Percentiles rank a stretch among this genome's conserved stretches.
Conservation (phyloP, 768 basidiomycete species). For the Coprinopsis sp. region DNA sequence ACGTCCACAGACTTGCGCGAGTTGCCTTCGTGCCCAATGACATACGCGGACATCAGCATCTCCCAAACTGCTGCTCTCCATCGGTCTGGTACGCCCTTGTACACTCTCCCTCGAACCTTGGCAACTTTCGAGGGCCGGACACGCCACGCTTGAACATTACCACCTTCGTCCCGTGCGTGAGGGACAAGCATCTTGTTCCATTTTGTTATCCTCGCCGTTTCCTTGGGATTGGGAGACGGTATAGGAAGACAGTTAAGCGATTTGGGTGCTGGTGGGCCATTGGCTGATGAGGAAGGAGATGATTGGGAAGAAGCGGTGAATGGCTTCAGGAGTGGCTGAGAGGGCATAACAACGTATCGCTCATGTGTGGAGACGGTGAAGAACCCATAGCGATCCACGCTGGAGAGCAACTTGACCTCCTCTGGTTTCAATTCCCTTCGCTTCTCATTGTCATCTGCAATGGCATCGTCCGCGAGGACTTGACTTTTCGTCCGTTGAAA, state of each 20-base stretch:
- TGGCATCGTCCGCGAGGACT: constrained; percentile 47
- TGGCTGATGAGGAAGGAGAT: neutral
- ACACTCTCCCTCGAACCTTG: constrained; percentile 72
- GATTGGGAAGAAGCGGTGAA: neutral
- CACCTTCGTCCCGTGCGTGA: constrained; percentile 63
- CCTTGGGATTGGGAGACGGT: constrained; percentile 50
- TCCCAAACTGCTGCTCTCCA: constrained; percentile 96
- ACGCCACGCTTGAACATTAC: constrained; percentile 71
- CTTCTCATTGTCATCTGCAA: constrained; percentile 58
- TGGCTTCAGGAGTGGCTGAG: constrained; percentile 39
- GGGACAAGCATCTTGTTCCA: constrained; percentile 91
- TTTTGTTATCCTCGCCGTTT: constrained; percentile 75
- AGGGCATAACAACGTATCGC: constrained; percentile 65
- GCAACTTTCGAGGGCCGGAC: constrained; percentile 59
- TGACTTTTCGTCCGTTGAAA: constrained; percentile 35
- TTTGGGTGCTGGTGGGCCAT: constrained; percentile 10
- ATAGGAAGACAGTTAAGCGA: constrained; percentile 54
- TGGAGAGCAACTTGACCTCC: constrained; percentile 68
- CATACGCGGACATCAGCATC: constrained; percentile 56
- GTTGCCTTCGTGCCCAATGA: neutral
- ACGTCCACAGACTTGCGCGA: neutral
- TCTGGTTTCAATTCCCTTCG: constrained; percentile 61
- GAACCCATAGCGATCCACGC: constrained; percentile 95
- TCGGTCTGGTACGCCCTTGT: constrained; percentile 95
- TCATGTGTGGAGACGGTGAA: constrained; percentile 78